Percentiles rank a stretch among this genome's conserved stretches.
phyloP scores from a whole-genome alignment of 1,284 basidiomycete genomes.

The Uromyces viciae-fabae region DNA sequence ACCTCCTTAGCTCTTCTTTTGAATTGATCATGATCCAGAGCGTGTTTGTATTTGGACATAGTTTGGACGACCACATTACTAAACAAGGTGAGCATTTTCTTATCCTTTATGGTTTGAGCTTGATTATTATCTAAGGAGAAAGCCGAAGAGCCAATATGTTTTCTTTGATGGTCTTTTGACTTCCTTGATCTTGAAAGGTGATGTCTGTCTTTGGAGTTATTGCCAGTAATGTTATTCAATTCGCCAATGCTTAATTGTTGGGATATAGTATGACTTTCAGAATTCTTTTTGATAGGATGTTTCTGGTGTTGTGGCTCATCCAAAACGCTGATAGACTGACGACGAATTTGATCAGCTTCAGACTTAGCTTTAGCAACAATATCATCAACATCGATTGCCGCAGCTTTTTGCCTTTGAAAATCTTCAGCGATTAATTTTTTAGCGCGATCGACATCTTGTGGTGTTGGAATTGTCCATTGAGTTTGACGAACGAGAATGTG shows the following conservation, averaged over 20 bases:
- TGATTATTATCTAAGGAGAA: not conserved
- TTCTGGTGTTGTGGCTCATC: constrained; percentile 52
- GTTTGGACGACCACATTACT: constrained; percentile 82
- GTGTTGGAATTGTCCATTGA: constrained; percentile 46
- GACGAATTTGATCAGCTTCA: constrained; percentile 56
- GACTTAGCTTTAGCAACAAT: constrained; percentile 57
- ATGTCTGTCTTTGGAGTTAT: constrained; percentile 52
- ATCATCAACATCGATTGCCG: constrained; percentile 47
- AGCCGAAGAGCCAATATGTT: constrained; percentile 40
- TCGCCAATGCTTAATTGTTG: no score
- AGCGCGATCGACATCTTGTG: not conserved
- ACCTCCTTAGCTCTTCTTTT: constrained; percentile 96
- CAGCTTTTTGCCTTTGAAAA: constrained; percentile 33
- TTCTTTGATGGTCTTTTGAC: constrained; percentile 55
- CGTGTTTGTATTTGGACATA: constrained; percentile 81
- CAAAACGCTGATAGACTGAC: constrained; percentile 48
- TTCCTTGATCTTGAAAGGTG: constrained; percentile 49
- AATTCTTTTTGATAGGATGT: constrained; percentile 44
- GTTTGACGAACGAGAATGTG: constrained; percentile 37
- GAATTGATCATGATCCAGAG: constrained; percentile 78
- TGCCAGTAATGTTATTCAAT: no score
- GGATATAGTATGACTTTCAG: constrained; percentile 51
- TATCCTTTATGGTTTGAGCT: constrained; percentile 74
- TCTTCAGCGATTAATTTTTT: not conserved
- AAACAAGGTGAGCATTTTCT: constrained; percentile 74